Base-by-base conservation (phyloP, 768 basidiomycete species). In the Xerocomus spinulosus region DNA sequence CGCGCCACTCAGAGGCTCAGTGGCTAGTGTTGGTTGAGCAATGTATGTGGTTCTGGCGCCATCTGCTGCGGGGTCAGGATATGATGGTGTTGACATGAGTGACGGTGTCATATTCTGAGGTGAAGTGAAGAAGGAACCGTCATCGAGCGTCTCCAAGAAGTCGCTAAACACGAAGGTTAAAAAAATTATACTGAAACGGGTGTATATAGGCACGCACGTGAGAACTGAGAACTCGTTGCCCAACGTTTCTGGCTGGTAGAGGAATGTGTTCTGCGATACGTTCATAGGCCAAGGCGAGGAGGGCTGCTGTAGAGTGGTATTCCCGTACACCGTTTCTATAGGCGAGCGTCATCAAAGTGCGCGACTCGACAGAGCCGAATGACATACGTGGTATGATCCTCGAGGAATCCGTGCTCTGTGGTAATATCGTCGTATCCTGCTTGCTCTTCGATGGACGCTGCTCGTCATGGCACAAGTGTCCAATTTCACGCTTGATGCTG, bases 401-500 rank as follows among this genome's bases (percentile, higher is more conserved):
- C 21, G 73, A 55, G 30, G 74, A 45, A 35, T 75, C 67, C 9
- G 63, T 43, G 4, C 54, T 53, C 13, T 52, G 54, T 30, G 71
- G 30, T 10, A 68, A 35, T 17, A 64, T 15, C 0, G 64, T 41
- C 48, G 14, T 64, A 17, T 65, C 62, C 29, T 74, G 71, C 51
- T 81, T 82, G 15, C 61, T 65, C 59, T 81, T 82, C 1, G 55
- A 50, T 2, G 76, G 74, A 40, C 82, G 75, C 49, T 80, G 80
- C 61, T 94, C 92, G 65, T 95, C 94, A 57, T 91, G 87, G 60
- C 93, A 96, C 13, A 95, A 74, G 70, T 96, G 92, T 0, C 92
- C 90, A 51, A 97, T 97, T 67, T 97, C 94, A 32, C 95, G 83
- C 67, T 97, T 97, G 59, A 97, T 91, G 60, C 93, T 94, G 58